Evolutionary conservation across 768 basidiomycete genomes (phyloP).

Genomic region (Phaeotremella fagi): DNA sequence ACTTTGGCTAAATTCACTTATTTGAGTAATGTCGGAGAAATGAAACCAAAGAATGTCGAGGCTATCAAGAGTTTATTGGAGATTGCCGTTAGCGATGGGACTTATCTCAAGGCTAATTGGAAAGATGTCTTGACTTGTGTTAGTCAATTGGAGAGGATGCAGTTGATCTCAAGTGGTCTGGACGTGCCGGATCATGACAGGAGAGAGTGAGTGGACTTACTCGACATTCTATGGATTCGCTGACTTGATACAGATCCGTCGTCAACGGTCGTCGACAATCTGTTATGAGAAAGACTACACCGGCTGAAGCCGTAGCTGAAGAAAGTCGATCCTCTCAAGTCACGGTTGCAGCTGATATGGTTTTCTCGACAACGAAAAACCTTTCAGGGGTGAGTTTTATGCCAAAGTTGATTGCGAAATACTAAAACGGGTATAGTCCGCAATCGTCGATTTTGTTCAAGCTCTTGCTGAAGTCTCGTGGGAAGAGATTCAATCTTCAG

Average conservation of each 20-base stretch:
- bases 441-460: constrained; percentile 95
- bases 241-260: background rate
- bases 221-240: background rate
- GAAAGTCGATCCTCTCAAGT: constrained; percentile 97
- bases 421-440: constrained; percentile 57
- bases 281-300: constrained; percentile 17
- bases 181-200: constrained; percentile 74
- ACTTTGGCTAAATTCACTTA: constrained; percentile 96
- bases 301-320: constrained; percentile 86
- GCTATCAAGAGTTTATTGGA: constrained; percentile 94
- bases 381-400: constrained; percentile 73
- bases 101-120: constrained; percentile 92
- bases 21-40: constrained; percentile 94
- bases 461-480: constrained; percentile 95
- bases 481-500: constrained; percentile 98
- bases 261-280: background rate
- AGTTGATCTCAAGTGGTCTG: constrained; percentile 84
- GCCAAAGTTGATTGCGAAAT: background rate
- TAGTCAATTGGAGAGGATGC: constrained; percentile 98
- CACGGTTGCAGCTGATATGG: constrained; percentile 98
- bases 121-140: constrained; percentile 94
- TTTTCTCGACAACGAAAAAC: constrained; percentile 92
- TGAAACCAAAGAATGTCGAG: constrained; percentile 99
- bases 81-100: constrained; percentile 93
- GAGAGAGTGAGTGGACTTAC: constrained; percentile 61